Evolutionary conservation across 2,329 filamentous ascomycete genomes (phyloP), one percentile per base, ranked within the genome.

Genomic region (Aspergillus neotritici): DNA sequence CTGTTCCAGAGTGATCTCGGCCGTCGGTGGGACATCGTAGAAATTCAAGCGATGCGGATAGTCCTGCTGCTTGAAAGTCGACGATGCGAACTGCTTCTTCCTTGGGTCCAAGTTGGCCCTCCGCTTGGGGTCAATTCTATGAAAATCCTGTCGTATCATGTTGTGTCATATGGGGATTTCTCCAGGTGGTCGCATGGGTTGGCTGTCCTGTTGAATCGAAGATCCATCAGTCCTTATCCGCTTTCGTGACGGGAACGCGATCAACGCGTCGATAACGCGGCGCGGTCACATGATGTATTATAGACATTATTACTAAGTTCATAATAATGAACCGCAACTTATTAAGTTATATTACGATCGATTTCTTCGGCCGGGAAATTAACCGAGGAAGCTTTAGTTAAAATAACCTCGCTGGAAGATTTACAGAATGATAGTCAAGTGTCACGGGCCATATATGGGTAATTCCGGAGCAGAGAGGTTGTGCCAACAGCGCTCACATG

Each of bases 1-100:
- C 63, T 98, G 84, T 63, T 98, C 93, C 33, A 98, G 81, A 0
- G 88, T 94, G 56, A 98, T 93, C 62, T 98, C 93, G 37, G 86
- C 86, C 0, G 89, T 96, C 0, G 93, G 93, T 35, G 93, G 87
- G 17, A 84, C 77, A 34, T 81, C 73, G 71, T 98, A 98, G 68
- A 96, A 91, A 73, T 94, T 98, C 60, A 98, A 79, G 44, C 90
- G 84, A 66, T 91, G 78, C 11, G 84, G 81, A 64, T 97, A 98
- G 34, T 84, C 76, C 44, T 84, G 77, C 53, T 88, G 82, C 65
- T 87, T 83, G 74, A 83, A 95, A 43, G 77, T 73, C 13, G 87
- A 79, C 14, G 81, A 76, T 44, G 85, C 85, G 62, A 96, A 96
- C 65, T 95, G 90, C 63, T 83, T 85, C 70, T 89, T 94, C 59